Conservation (phyloP, 2,329 filamentous ascomycete species). For the Colletotrichum melonis region DNA sequence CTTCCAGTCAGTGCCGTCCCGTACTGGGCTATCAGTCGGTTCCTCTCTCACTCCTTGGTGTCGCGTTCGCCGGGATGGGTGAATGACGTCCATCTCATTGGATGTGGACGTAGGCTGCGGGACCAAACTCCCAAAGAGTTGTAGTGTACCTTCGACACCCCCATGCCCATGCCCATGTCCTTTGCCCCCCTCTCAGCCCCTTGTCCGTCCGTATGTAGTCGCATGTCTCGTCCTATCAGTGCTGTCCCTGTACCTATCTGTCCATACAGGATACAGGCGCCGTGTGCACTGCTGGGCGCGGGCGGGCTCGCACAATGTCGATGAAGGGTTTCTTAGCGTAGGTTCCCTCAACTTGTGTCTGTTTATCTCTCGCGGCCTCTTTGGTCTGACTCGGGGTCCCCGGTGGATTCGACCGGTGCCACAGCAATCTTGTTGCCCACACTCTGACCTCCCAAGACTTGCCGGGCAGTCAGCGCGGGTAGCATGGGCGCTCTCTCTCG, state of each 20-base stretch:
- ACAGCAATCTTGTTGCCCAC: constrained; percentile 33
- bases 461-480: constrained; percentile 15
- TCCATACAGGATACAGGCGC: neutral
- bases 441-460: constrained; percentile 22
- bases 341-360: constrained; percentile 28
- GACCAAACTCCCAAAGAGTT: constrained; percentile 5
- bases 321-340: neutral
- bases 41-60: constrained; percentile 14
- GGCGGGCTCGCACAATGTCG: constrained; percentile 6
- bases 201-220: constrained; percentile 4
- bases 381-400: constrained; percentile 32
- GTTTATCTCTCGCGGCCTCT: constrained; percentile 28
- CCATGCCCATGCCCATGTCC: constrained; percentile 22
- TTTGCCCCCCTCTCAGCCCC: constrained; percentile 13
- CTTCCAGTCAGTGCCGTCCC: constrained; percentile 10
- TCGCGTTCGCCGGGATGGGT: constrained; percentile 34
- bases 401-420: constrained; percentile 33
- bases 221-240: constrained; percentile 16
- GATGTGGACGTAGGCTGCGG: constrained; percentile 13
- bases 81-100: constrained; percentile 35
- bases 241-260: constrained; percentile 1
- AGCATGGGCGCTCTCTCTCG: neutral
- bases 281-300: constrained; percentile 3
- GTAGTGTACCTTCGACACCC: constrained; percentile 9
- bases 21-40: constrained; percentile 20